These are phyloP conservation scores for Arachnomyces sp. DNA, from an alignment of 2,329 filamentous ascomycete genomes.

Conservation along the genomic window DNA sequence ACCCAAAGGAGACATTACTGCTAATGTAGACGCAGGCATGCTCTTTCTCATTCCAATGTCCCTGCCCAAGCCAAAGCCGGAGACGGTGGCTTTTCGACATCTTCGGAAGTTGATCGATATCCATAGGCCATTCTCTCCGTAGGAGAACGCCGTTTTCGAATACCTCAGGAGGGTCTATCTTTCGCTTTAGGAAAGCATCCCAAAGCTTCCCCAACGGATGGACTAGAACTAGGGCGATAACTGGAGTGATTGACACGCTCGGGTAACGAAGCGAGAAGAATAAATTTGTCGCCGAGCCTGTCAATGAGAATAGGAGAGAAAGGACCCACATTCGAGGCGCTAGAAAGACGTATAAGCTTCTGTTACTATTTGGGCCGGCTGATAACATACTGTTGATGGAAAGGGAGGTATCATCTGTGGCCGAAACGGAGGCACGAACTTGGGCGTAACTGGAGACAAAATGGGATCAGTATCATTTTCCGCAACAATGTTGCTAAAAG, in stretches of 20 bases:
- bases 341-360: conserved; percentile 7
- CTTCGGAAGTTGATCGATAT: conserved; percentile 15
- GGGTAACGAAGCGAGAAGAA: conserved; percentile 89
- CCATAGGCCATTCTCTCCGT: conserved; percentile 28
- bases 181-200: conserved; percentile 62
- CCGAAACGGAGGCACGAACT: conserved; percentile 70
- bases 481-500: no score
- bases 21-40: conserved; percentile 84
- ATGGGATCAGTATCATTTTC: neutral
- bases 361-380: conserved; percentile 1
- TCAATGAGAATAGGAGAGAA: conserved; percentile 70
- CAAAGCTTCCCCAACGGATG: conserved; percentile 76
- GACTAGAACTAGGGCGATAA: conserved; percentile 60
- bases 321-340: conserved; percentile 78
- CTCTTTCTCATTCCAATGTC: conserved; percentile 80
- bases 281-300: conserved; percentile 55
- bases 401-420: conserved; percentile 66
- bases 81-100: conserved; percentile 32
- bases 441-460: conserved; percentile 51
- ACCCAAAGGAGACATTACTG: conserved; percentile 83
- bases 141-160: conserved; percentile 54
- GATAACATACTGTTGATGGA: conserved; percentile 59
- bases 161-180: conserved; percentile 47
- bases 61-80: conserved; percentile 70
- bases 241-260: conserved; percentile 79